Evolutionary conservation across 805 yeast species (phyloP).

Genomic region (Metschnikowia lachancei): DNA sequence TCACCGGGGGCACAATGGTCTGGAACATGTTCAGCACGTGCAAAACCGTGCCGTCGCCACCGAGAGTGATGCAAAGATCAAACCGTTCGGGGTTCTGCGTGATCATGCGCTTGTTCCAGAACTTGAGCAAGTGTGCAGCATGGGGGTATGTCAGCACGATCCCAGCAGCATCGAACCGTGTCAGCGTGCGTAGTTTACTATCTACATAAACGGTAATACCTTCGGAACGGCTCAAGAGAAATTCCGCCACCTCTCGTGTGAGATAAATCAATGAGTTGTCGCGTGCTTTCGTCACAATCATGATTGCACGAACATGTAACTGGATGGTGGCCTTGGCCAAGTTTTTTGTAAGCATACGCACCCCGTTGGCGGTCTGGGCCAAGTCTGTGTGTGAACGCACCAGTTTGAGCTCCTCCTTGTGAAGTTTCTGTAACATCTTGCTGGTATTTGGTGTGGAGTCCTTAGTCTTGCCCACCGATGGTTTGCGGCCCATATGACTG

Average conservation of each 20-base stretch:
- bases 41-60: conserved; percentile 48
- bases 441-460: conserved; percentile 11
- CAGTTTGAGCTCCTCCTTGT: conserved; percentile 45
- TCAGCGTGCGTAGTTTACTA: conserved; percentile 55
- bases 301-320: conserved; percentile 63
- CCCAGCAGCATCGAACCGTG: conserved; percentile 59
- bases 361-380: conserved; percentile 80
- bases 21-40: conserved; percentile 44
- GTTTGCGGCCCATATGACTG: conserved; percentile 6
- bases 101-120: conserved; percentile 68
- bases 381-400: conserved; percentile 71
- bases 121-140: conserved; percentile 48
- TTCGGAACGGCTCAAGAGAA: conserved; percentile 51
- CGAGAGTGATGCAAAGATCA: conserved; percentile 44
- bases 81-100: conserved; percentile 40
- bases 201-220: conserved; percentile 68
- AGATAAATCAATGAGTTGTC: conserved; percentile 74
- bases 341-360: conserved; percentile 70
- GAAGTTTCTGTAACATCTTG: conserved; percentile 26
- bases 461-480: conserved; percentile 7
- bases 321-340: conserved; percentile 68
- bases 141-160: conserved; percentile 48
- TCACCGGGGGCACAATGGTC: conserved; percentile 47
- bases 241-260: conserved; percentile 76
- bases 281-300: conserved; percentile 87